Evolutionary conservation across 345 rosid species (phyloP).

Genomic region (Gossypioides kirkii): DNA sequence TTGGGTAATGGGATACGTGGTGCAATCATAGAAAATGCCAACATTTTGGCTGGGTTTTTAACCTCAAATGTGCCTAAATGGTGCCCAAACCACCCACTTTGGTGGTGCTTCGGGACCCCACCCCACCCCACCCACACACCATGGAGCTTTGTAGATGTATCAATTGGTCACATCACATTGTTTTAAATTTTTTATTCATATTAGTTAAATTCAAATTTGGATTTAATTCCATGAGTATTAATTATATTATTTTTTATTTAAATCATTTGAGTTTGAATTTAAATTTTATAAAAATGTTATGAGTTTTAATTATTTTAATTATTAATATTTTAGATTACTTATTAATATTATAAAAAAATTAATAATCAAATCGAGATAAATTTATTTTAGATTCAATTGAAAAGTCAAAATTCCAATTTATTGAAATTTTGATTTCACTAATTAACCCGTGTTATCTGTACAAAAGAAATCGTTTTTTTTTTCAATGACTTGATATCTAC

Average conservation of each 20-base stretch:
- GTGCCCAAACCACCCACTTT: background rate
- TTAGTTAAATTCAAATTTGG: too few species aligned
- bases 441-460: conserved; percentile 15
- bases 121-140: background rate
- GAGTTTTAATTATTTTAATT: too few species aligned
- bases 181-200: too few species aligned
- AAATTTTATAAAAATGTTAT: too few species aligned
- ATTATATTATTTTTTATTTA: too few species aligned
- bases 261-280: too few species aligned
- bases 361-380: too few species aligned
- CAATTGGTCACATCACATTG: too few species aligned
- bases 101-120: background rate
- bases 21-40: background rate
- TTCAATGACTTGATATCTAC: conserved; percentile 2
- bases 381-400: background rate
- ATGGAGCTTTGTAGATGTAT: too few species aligned
- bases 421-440: background rate
- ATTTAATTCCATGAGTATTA: too few species aligned
- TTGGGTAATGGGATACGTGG: background rate
- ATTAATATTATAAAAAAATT: too few species aligned
- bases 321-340: too few species aligned
- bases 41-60: background rate
- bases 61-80: background rate
- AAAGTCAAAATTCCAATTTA: background rate
- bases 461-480: conserved; percentile 9